Percentiles rank a stretch among this genome's conserved stretches.
These are phyloP conservation scores for Penicillium verrucosum DNA, from an alignment of 2,329 filamentous ascomycete genomes.

Conservation along the genomic window DNA sequence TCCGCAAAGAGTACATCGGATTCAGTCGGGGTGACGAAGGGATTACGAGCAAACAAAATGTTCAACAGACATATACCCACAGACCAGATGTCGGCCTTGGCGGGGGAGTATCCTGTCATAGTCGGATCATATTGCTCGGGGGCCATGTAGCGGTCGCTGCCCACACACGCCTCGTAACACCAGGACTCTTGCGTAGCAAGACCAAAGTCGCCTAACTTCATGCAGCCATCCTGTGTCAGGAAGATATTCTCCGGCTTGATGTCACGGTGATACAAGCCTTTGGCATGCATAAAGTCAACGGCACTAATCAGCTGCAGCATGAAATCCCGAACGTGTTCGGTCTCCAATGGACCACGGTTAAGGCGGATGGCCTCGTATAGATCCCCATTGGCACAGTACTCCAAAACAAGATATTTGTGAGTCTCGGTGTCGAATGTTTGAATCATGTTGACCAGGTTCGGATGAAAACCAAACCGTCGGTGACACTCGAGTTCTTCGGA, in stretches of 20 bases:
- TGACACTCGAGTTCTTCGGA: constrained; percentile 65
- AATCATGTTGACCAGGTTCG: constrained; percentile 90
- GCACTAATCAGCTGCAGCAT: constrained; percentile 93
- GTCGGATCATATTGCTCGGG: constrained; percentile 95
- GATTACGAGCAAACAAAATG: constrained; percentile 93
- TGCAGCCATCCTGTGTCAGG: constrained; percentile 74
- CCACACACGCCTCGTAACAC: constrained; percentile 90
- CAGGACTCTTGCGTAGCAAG: constrained; percentile 84
- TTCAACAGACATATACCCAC: constrained; percentile 96
- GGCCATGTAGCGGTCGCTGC: constrained; percentile 98
- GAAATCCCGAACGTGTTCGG: constrained; percentile 93
- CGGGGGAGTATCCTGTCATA: constrained; percentile 83
- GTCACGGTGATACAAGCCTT: constrained; percentile 91
- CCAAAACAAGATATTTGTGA: constrained; percentile 87
- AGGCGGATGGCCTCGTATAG: constrained; percentile 95
- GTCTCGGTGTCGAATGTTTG: constrained; percentile 88
- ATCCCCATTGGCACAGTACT: constrained; percentile 93
- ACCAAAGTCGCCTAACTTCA: constrained; percentile 98
- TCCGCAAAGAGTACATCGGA: constrained; percentile 92
- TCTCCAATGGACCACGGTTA: constrained; percentile 83
- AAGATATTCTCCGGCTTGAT: constrained; percentile 99
- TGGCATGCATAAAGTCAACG: constrained; percentile 83
- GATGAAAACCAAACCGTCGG: constrained; percentile 70
- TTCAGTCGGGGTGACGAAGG: constrained; percentile 85
- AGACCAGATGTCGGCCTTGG: constrained; percentile 93